Conservation (phyloP, 2,329 filamentous ascomycete species). For the Cucurbitaria berberidis region DNA sequence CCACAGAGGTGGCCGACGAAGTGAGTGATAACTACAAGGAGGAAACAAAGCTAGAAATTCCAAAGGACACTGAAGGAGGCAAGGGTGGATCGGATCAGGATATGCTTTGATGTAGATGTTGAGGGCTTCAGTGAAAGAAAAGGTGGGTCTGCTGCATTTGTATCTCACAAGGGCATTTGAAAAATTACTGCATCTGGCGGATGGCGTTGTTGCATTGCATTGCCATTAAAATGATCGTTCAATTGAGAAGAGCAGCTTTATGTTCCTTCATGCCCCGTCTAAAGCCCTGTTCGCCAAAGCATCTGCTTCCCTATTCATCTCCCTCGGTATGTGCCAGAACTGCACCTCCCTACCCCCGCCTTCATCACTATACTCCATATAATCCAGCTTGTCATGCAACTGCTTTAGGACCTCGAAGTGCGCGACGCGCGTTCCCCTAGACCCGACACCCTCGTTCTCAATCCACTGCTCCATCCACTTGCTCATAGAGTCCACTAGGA, state of each 20-base stretch:
- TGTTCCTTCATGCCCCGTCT: slow-evolving; percentile 47
- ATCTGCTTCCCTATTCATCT: slow-evolving; percentile 25
- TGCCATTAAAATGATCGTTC: neutral
- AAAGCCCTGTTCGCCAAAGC: slow-evolving; percentile 23
- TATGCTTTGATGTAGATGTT: slow-evolving; percentile 13
- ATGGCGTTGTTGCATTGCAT: slow-evolving; percentile 10
- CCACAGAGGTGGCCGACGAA: slow-evolving; percentile 27
- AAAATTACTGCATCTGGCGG: slow-evolving; percentile 18
- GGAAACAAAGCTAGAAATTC: slow-evolving; percentile 19
- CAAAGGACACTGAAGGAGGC: slow-evolving; percentile 2
- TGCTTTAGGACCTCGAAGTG: slow-evolving; percentile 32
- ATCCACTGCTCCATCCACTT: slow-evolving; percentile 44
- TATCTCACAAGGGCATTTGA: slow-evolving; percentile 25
- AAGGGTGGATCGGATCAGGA: slow-evolving; percentile 25
- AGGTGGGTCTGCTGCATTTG: slow-evolving; percentile 10
- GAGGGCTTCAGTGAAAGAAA: neutral
- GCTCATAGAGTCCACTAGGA: slow-evolving; percentile 42
- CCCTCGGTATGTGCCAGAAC: slow-evolving; percentile 35
- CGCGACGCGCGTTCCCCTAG: slow-evolving; percentile 25
- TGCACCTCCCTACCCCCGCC: slow-evolving; percentile 23
- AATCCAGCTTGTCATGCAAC: slow-evolving; percentile 19
- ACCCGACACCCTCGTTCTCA: slow-evolving; percentile 33
- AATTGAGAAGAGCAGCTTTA: neutral
- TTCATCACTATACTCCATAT: slow-evolving; percentile 12
- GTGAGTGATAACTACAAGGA: slow-evolving; percentile 12